Evolutionary conservation across 805 yeast species (phyloP), one percentile per base, ranked within the genome.

Genomic region (Candida taoyuanica): DNA sequence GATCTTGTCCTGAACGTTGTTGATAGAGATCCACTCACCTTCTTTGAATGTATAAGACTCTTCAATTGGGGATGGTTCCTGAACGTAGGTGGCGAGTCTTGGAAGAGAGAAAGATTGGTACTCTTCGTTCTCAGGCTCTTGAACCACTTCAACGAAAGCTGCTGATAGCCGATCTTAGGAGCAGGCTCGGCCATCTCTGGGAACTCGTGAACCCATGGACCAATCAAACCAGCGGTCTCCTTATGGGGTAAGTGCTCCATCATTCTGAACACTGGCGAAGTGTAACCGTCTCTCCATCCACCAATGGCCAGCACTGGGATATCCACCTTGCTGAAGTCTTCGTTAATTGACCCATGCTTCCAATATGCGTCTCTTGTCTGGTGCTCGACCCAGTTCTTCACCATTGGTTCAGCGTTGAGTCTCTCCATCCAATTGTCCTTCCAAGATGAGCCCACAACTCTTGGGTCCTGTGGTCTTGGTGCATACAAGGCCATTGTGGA

Each of bases 131-230:
- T 37, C 41, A 3, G 52, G 49, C 25, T 53, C 29, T 49, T 44
- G 50, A 64, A 69, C 74, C 73, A 69, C 17, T 54, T 48, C 26
- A 65, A 46, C 1, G 71, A 62, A 20, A 67, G 34, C 42, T 69
- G 70, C 28, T 64, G 67, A 37, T 63, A 69, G 4, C 72, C 73
- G 46, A 68, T 63, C 39, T 60, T 62, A 23, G 74, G 73, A 8
- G 59, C 58, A 6, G 73, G 73, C 24, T 63, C 65, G 2, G 73
- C 73, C 55, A 69, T 63, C 45, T 68, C 73, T 3, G 73, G 74
- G 49, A 59, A 68, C 44, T 68, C 73, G 45, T 68, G 74, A 33
- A 68, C 73, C 74, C 73, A 69, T 7, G 73, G 74, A 17, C 73
- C 73, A 46, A 69, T 60, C 13, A 68, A 40, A 25, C 62, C 63